phyloP scores from a whole-genome alignment of 495 filamentous ascomycete genomes.

The Cercophora samala region DNA sequence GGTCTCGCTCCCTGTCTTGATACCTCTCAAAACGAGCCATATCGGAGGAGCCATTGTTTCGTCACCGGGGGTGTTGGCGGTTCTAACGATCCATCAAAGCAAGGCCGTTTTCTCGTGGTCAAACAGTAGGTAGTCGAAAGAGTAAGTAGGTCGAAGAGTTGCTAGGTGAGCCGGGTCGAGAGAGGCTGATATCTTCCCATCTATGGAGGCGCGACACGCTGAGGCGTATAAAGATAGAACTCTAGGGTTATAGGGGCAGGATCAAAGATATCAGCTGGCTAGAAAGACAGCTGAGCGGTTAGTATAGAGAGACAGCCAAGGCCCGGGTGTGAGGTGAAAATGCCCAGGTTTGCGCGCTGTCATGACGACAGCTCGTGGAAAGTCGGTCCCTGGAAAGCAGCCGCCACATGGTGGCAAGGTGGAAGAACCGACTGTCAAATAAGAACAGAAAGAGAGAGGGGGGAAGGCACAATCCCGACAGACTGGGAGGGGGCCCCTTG shows the following conservation, averaged over 20 bases:
- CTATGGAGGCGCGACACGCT: background rate
- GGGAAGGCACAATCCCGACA: background rate
- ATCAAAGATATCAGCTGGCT: background rate
- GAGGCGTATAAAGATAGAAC: background rate
- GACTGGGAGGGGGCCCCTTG: background rate
- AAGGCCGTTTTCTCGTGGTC: background rate
- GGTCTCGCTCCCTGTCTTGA: background rate
- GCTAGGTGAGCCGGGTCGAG: background rate
- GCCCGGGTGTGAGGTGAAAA: background rate
- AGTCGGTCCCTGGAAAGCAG: background rate
- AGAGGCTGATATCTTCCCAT: background rate
- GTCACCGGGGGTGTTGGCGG: background rate
- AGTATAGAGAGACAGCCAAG: background rate
- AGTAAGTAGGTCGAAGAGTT: no score
- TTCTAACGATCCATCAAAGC: background rate
- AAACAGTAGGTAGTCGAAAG: background rate
- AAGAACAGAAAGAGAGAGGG: background rate
- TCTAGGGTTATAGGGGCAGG: background rate
- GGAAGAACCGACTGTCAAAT: background rate
- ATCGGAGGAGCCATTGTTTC: slow-evolving; percentile 19
- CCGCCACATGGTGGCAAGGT: background rate
- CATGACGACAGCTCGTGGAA: background rate
- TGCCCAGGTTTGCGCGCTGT: background rate
- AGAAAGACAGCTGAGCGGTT: background rate
- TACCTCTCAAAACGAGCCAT: slow-evolving; percentile 9